phyloP scores from a whole-genome alignment of 805 yeast species.

The Ogataea zsoltii region DNA sequence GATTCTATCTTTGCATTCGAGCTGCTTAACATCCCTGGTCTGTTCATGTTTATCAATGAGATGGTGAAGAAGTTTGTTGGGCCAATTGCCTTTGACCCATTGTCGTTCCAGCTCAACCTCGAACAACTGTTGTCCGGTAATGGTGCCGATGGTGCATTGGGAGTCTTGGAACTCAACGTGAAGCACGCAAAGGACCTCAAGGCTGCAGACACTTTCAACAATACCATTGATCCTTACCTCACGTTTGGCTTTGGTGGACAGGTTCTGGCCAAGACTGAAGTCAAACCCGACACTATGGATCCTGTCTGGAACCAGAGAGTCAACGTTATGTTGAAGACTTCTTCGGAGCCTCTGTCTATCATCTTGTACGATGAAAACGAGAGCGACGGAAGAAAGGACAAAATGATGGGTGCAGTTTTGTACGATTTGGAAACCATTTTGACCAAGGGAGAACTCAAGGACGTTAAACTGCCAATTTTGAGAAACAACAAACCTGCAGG shows the following conservation, averaged over 20 bases:
- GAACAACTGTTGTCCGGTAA: slow-evolving; percentile 88
- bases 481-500: slow-evolving; percentile 88
- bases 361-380: slow-evolving; percentile 71
- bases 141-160: slow-evolving; percentile 77
- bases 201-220: slow-evolving; percentile 69
- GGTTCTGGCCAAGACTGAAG: slow-evolving; percentile 67
- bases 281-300: slow-evolving; percentile 60
- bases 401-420: slow-evolving; percentile 73
- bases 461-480: slow-evolving; percentile 56
- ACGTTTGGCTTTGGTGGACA: slow-evolving; percentile 61
- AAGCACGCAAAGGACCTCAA: slow-evolving; percentile 67
- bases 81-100: slow-evolving; percentile 84
- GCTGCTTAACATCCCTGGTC: slow-evolving; percentile 82
- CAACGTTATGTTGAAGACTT: slow-evolving; percentile 66
- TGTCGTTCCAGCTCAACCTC: slow-evolving; percentile 88
- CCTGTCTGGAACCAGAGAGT: slow-evolving; percentile 88
- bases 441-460: slow-evolving; percentile 49
- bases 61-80: slow-evolving; percentile 87
- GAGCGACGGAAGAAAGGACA: slow-evolving; percentile 67
- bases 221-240: slow-evolving; percentile 89
- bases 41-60: slow-evolving; percentile 76
- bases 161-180: slow-evolving; percentile 73
- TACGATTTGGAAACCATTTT: slow-evolving; percentile 69
- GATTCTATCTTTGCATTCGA: slow-evolving; percentile 88
- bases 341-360: slow-evolving; percentile 80